Percentiles rank a stretch among this genome's conserved stretches.
Conservation (phyloP, 345 rosid genomes). For the Salix purpurea region DNA sequence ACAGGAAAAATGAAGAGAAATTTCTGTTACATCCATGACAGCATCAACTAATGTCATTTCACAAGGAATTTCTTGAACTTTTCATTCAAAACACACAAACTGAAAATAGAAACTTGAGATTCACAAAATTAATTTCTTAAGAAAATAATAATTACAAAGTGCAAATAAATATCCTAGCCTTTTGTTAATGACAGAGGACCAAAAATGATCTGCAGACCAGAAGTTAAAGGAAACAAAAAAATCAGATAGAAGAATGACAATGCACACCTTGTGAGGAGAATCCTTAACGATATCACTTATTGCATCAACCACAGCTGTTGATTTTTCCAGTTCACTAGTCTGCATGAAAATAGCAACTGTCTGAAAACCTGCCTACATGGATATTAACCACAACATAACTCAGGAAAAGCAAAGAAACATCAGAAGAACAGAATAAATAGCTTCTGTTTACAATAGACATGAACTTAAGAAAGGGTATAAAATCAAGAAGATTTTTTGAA, state of each 20-base stretch:
- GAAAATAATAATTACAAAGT: not conserved
- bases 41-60: not conserved
- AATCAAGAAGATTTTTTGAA: not conserved
- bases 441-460: not conserved
- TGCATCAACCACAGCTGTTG: slow-evolving; percentile 35
- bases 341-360: slow-evolving; percentile 99
- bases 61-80: not conserved
- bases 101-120: not conserved
- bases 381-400: slow-evolving; percentile 81
- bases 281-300: slow-evolving; percentile 52
- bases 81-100: not conserved
- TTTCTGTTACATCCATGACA: not conserved
- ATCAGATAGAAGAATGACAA: not conserved
- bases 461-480: not conserved
- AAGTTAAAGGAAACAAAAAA: not conserved
- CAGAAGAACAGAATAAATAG: not conserved
- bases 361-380: slow-evolving; percentile 94
- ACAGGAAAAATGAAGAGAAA: not conserved
- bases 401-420: slow-evolving; percentile 47
- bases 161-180: not conserved
- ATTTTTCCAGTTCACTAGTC: slow-evolving; percentile 68
- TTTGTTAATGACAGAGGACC: not conserved
- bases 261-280: slow-evolving; percentile 69
- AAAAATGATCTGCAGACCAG: not conserved
- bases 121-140: not conserved